Conservation (phyloP, 768 basidiomycete species). For the Trametes gibbosa region DNA sequence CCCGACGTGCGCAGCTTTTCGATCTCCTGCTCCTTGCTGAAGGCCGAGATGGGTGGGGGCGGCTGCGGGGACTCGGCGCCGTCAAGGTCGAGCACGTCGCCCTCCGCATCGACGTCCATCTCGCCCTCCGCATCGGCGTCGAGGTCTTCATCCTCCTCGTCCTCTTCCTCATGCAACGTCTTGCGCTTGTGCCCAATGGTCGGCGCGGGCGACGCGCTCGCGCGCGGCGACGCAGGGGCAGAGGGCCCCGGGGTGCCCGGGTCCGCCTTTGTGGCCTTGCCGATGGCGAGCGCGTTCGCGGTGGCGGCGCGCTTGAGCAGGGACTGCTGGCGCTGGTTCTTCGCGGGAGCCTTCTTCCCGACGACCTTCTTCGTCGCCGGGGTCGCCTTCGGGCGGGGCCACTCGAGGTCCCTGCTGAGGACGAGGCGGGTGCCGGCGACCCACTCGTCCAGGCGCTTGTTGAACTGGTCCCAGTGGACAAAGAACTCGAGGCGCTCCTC, state of each 20-base stretch:
- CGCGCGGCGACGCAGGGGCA: conserved; percentile 29
- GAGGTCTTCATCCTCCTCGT: conserved; percentile 40
- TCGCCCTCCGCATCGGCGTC: conserved; percentile 67
- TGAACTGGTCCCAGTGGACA: conserved; percentile 98
- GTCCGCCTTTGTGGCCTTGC: conserved; percentile 20
- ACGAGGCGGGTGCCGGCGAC: conserved; percentile 85
- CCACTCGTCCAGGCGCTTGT: conserved; percentile 99
- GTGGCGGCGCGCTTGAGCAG: conserved; percentile 68
- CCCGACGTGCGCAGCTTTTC: conserved; percentile 97
- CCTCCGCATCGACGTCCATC: conserved; percentile 37
- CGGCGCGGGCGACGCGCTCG: conserved; percentile 58
- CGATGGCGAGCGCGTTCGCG: conserved; percentile 34
- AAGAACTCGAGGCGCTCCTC: conserved; percentile 92
- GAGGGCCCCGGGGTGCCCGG: conserved; percentile 26
- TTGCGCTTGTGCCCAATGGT: conserved; percentile 66
- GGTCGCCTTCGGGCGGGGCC: conserved; percentile 84
- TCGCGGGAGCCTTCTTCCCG: conserved; percentile 67
- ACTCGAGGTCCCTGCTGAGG: conserved; percentile 83
- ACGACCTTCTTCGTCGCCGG: conserved; percentile 45
- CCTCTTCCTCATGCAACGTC: conserved; percentile 58
- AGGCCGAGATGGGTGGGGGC: conserved; percentile 54
- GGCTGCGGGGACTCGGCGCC: conserved; percentile 48
- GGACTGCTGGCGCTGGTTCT: conserved; percentile 50
- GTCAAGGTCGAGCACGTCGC: conserved; percentile 63
- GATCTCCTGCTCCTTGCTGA: conserved; percentile 98